phyloP scores from a whole-genome alignment of 176 grass and related monocot species.

The Aegilops longissima region DNA sequence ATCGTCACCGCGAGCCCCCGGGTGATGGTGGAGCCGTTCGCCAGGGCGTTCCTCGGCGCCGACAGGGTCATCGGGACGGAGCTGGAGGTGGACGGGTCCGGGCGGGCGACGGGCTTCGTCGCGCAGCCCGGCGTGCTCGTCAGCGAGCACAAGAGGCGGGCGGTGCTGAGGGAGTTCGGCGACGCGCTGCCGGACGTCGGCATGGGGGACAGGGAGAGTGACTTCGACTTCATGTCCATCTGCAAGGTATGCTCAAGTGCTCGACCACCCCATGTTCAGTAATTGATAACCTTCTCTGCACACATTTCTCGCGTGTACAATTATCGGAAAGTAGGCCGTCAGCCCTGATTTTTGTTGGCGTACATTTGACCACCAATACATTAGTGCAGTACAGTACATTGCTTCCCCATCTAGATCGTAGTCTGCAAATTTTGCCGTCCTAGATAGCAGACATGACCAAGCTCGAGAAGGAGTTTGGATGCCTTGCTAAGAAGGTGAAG shows the following conservation, averaged over 20 bases:
- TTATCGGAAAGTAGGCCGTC: background rate
- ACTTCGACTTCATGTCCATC: slow-evolving; percentile 75
- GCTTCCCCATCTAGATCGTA: too few relatives aligned
- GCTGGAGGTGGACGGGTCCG: slow-evolving; percentile 46
- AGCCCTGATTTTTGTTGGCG: too few relatives aligned
- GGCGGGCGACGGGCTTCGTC: slow-evolving; percentile 57
- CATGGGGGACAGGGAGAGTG: slow-evolving; percentile 66
- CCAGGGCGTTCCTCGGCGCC: slow-evolving; percentile 41
- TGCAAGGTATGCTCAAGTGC: slow-evolving; percentile 48
- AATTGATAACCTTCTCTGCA: background rate
- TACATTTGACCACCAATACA: too few relatives aligned
- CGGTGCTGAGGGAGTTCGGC: slow-evolving; percentile 53
- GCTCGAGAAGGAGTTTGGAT: too few relatives aligned
- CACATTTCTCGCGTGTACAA: background rate
- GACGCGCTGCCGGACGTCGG: slow-evolving; percentile 59
- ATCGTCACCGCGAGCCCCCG: slow-evolving; percentile 68
- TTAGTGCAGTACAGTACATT: too few relatives aligned
- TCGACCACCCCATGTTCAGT: background rate
- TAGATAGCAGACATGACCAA: too few relatives aligned
- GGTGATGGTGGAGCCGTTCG: slow-evolving; percentile 67
- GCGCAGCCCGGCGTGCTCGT: slow-evolving; percentile 54
- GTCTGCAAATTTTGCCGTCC: too few relatives aligned
- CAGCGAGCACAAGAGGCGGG: slow-evolving; percentile 56
- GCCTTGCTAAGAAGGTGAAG: too few relatives aligned
- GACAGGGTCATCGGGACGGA: slow-evolving; percentile 72